phyloP scores from a whole-genome alignment of 164 flowering plant species.

The Vitis labrusca region DNA sequence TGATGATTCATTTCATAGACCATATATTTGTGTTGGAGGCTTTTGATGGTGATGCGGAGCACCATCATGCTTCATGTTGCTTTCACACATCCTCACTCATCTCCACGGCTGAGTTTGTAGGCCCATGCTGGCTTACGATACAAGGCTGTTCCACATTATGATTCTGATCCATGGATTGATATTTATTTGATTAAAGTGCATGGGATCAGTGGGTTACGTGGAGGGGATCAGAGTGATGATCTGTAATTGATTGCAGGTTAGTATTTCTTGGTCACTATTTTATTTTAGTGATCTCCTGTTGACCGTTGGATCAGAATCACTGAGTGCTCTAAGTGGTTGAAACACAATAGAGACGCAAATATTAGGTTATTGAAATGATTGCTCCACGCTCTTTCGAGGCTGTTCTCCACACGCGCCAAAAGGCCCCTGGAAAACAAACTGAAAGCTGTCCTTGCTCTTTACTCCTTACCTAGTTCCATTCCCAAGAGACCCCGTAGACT shows the following conservation, averaged over 20 bases:
- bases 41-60: background rate
- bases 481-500: background rate
- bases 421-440: background rate
- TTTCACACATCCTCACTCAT: background rate
- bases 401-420: background rate
- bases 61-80: slow-evolving; percentile 1
- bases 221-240: background rate
- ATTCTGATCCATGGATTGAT: background rate
- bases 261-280: background rate
- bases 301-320: slow-evolving; percentile 11
- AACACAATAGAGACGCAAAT: background rate
- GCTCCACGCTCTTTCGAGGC: background rate
- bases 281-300: background rate
- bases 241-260: background rate
- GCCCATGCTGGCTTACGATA: background rate
- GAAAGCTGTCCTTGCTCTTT: too few relatives aligned
- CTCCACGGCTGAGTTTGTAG: background rate
- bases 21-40: background rate
- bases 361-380: background rate
- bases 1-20: slow-evolving; percentile 12
- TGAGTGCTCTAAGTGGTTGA: background rate
- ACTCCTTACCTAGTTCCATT: background rate
- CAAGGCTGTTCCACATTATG: background rate
- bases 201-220: too few relatives aligned
- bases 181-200: background rate